phyloP scores from a whole-genome alignment of 129 eudicot species.

The Pulicaria dysenterica region DNA sequence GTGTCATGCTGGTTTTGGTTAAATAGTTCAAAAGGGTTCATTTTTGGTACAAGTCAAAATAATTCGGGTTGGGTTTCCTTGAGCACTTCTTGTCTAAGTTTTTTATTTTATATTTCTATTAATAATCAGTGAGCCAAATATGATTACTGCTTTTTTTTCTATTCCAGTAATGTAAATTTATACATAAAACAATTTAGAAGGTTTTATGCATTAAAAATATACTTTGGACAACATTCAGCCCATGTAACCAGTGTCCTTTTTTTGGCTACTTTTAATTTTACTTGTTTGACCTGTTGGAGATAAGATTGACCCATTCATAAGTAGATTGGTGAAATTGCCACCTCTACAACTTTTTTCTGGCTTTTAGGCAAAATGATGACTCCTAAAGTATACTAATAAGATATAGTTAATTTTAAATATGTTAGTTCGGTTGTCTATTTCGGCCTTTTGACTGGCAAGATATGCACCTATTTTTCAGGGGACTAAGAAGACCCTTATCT shows the following conservation, averaged over 20 bases:
- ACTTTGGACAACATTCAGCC: neutral
- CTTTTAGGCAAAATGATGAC: constrained; percentile 2
- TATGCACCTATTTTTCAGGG: constrained; percentile 53
- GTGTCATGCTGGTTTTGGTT: neutral
- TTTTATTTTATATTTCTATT: neutral
- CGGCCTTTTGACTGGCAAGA: constrained; percentile 16
- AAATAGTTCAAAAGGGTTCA: neutral
- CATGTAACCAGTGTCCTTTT: neutral
- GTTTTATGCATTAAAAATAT: constrained; percentile 2
- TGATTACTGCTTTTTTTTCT: neutral
- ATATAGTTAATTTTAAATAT: neutral
- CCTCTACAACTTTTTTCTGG: neutral
- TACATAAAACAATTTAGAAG: neutral
- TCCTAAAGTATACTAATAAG: constrained; percentile 10
- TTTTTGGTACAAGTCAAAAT: neutral
- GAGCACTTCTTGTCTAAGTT: neutral
- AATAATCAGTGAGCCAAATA: neutral
- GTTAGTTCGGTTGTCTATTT: neutral
- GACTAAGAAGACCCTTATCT: constrained; percentile 72
- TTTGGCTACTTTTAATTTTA: neutral
- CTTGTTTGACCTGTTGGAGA: neutral
- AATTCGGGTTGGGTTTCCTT: neutral
- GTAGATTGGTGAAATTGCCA: neutral
- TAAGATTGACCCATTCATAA: constrained; percentile 9
- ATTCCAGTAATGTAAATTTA: neutral